A percentile compares a stretch with the other conserved stretches of the same genome.
Conservation (phyloP, 768 basidiomycete species). For the Termitomyces sp. region DNA sequence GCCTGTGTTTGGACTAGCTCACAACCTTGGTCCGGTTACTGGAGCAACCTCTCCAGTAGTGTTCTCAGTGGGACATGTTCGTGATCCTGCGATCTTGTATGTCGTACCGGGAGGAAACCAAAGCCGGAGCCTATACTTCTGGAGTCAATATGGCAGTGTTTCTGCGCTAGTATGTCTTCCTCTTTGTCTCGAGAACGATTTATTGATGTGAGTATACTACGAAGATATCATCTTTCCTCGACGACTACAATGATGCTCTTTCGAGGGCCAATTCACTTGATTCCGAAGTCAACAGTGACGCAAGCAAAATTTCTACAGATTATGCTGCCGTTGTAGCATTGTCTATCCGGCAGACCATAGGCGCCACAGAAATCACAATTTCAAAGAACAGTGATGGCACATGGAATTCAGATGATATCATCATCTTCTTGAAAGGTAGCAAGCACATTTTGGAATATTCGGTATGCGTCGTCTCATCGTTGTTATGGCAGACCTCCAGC, state of each 20-base stretch:
- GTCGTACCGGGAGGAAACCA: constrained; percentile 40
- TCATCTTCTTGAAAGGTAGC: constrained; percentile 55
- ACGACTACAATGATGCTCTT: constrained; percentile 41
- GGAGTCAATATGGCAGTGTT: constrained; percentile 36
- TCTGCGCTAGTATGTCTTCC: constrained; percentile 27
- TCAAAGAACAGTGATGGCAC: constrained; percentile 41
- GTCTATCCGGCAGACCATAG: constrained; percentile 51
- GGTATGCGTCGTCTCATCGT: not conserved
- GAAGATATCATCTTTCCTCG: constrained; percentile 38
- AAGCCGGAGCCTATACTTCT: constrained; percentile 40
- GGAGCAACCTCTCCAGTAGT: constrained; percentile 32
- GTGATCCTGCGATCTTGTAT: constrained; percentile 47
- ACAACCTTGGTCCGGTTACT: constrained; percentile 49
- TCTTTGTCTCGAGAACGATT: constrained; percentile 26
- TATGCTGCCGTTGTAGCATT: constrained; percentile 52
- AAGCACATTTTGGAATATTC: not conserved
- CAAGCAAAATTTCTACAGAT: constrained; percentile 41
- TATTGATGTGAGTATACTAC: not conserved
- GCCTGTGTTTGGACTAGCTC: constrained; percentile 62
- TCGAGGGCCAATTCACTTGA: constrained; percentile 44
- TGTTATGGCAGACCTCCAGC: constrained; percentile 46
- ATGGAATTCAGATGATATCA: constrained; percentile 47
- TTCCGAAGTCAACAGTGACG: constrained; percentile 39
- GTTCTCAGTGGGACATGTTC: constrained; percentile 44
- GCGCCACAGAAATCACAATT: constrained; percentile 51